phyloP scores from a whole-genome alignment of 441 rosid species.

The Pelargonium australe region DNA sequence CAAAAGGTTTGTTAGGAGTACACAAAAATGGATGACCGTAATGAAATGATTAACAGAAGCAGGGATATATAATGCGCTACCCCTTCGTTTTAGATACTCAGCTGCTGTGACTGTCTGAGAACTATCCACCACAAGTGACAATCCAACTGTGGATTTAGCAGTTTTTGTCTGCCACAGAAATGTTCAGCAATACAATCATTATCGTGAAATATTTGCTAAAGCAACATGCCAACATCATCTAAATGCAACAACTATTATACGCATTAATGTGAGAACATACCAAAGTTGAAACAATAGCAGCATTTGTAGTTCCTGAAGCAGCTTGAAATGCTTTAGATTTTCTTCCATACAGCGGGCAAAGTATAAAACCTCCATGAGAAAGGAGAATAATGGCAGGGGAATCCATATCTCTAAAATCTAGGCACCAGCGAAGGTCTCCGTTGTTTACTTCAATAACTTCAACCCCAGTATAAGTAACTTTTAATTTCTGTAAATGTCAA shows the following conservation, averaged over 20 bases:
- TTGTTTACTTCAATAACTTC: slow-evolving; percentile 72
- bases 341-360: slow-evolving; percentile 90
- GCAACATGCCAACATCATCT: neutral
- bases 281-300: slow-evolving; percentile 74
- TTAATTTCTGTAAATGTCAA: slow-evolving; percentile 58
- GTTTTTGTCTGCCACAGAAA: slow-evolving; percentile 69
- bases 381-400: slow-evolving; percentile 82
- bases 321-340: slow-evolving; percentile 99
- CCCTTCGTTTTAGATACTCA: slow-evolving; percentile 76
- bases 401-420: slow-evolving; percentile 96
- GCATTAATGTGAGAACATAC: slow-evolving; percentile 37
- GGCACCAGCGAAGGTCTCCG: slow-evolving; percentile 89
- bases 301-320: slow-evolving; percentile 84
- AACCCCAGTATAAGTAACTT: slow-evolving; percentile 75
- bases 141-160: slow-evolving; percentile 82
- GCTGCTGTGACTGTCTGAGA: slow-evolving; percentile 57
- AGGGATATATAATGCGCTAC: slow-evolving; percentile 34
- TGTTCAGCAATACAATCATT: slow-evolving; percentile 16
- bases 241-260: slow-evolving; percentile 6
- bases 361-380: slow-evolving; percentile 71
- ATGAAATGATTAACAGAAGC: slow-evolving; percentile 3
- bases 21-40: slow-evolving; percentile 4
- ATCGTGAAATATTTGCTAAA: slow-evolving; percentile 5
- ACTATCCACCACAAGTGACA: slow-evolving; percentile 64
- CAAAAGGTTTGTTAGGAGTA: slow-evolving; percentile 1